Evolutionary conservation across 495 filamentous ascomycete genomes (phyloP).

Genomic region (Tuber microsphaerosporum): DNA sequence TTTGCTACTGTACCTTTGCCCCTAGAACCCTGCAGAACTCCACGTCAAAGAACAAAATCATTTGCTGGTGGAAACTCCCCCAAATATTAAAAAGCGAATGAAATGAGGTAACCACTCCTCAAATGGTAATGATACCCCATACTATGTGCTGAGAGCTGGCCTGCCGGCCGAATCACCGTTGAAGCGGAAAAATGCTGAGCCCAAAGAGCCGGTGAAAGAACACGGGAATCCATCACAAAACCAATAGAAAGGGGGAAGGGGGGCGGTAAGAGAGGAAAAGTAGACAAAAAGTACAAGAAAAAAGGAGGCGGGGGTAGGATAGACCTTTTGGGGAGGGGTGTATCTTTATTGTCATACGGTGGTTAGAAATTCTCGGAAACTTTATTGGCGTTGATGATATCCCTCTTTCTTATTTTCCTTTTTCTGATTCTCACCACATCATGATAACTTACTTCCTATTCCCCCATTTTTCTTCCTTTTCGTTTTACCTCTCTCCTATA

Average conservation of each 20-base stretch:
- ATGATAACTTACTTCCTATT: neutral
- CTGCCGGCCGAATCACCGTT: conserved; percentile 2
- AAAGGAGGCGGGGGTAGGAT: neutral
- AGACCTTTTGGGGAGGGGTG: neutral
- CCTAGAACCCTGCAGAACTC: neutral
- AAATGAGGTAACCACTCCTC: neutral
- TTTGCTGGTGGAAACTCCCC: neutral
- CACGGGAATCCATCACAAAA: neutral
- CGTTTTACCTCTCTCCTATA: neutral
- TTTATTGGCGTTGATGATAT: neutral
- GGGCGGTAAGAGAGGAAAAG: neutral
- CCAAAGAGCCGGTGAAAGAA: neutral
- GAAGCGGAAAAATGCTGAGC: conserved; percentile 1
- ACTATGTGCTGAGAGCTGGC: neutral
- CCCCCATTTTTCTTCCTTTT: neutral
- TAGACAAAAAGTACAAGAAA: neutral
- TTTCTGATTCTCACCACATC: neutral
- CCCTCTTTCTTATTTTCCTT: neutral
- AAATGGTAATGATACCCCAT: neutral
- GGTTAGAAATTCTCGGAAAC: neutral
- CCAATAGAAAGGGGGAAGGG: neutral
- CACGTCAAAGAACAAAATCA: neutral
- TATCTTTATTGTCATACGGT: neutral
- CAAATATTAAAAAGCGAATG: neutral
- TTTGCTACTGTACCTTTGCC: neutral